Evolutionary conservation across 768 basidiomycete genomes (phyloP), one percentile per base, ranked within the genome.

Genomic region (Russula sp.): DNA sequence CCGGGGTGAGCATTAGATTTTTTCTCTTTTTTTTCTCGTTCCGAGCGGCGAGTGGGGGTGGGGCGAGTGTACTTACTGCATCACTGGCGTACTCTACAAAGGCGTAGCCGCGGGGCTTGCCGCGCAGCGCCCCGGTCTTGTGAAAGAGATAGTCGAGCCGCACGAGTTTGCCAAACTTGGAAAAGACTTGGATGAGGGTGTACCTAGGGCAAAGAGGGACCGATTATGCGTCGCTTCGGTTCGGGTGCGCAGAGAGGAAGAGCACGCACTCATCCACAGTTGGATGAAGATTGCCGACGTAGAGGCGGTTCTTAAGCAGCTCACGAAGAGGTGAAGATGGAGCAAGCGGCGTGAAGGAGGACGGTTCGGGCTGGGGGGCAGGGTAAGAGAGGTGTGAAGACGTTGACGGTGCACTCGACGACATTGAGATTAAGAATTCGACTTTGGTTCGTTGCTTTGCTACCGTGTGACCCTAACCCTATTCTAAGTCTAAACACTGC

Each of bases 121-220:
- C 97, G 71, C 87, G 94, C 69, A 86, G 74, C 13, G 85, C 80
- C 0, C 96, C 97, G 0, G 88, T 78, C 74, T 96, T 98, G 79
- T 99, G 95, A 70, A 98, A 98, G 65, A 98, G 80, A 73, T 86
- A 98, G 73, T 99, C 97, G 55, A 98, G 81, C 67, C 93, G 92
- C 22, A 92, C 82, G 63, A 98, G 82, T 74, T 92, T 93, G 58
- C 97, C 97, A 72, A 86, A 94, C 74, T 89, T 94, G 36, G 88
- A 82, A 74, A 97, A 97, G 39, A 95, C 74, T 73, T 95, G 90
- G 22, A 98, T 82, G 16, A 99, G 79, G 4, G 91, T 78, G 74
- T 93, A 92, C 73, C 93, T 96, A 69, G 41, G 29, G 25, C 56
- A 43, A 22, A 36, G 60, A 65, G 50, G 42, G n/a, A 36, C 36